A percentile compares a stretch with the other conserved stretches of the same genome.
These are phyloP conservation scores for Penicillium manginii DNA, from an alignment of 495 filamentous ascomycete species.

Conservation along the genomic window DNA sequence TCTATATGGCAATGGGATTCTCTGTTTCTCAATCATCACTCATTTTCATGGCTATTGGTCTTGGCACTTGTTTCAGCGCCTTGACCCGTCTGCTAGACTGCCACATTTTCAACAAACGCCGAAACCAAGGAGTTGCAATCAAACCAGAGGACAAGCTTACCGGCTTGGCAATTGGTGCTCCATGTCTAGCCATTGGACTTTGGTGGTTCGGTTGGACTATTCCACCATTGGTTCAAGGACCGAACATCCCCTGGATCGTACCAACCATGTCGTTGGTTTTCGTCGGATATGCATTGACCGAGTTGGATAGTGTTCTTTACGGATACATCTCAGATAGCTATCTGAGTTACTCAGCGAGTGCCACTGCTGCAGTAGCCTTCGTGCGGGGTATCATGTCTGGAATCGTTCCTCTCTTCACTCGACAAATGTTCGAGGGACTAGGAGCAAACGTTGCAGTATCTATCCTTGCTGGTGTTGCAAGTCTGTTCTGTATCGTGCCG, in stretches of 20 bases:
- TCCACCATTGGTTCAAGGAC: constrained; percentile 37
- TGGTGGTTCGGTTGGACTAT: constrained; percentile 61
- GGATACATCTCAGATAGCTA: constrained; percentile 60
- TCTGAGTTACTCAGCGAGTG: constrained; percentile 53
- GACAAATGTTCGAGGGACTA: constrained; percentile 46
- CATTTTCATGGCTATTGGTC: constrained; percentile 47
- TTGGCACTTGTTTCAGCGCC: constrained; percentile 46
- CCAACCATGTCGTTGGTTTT: constrained; percentile 46
- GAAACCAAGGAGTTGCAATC: constrained; percentile 30
- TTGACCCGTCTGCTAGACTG: constrained; percentile 49
- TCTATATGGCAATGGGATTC: constrained; percentile 51
- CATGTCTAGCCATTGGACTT: constrained; percentile 43
- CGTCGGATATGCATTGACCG: constrained; percentile 55
- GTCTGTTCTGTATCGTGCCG: constrained; percentile 48
- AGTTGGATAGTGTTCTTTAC: constrained; percentile 51
- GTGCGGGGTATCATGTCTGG: constrained; percentile 48
- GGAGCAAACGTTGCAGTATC: constrained; percentile 50
- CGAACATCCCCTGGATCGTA: constrained; percentile 42
- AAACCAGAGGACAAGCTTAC: constrained; percentile 54
- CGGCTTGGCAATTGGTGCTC: constrained; percentile 51
- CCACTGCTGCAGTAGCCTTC: constrained; percentile 51
- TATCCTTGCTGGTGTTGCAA: constrained; percentile 48
- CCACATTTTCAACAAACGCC: constrained; percentile 31
- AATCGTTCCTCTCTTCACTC: constrained; percentile 49
- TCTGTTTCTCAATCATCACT: constrained; percentile 38